These are phyloP conservation scores for Kwoniella shandongensis DNA, from an alignment of 768 basidiomycete species.

Conservation along the genomic window DNA sequence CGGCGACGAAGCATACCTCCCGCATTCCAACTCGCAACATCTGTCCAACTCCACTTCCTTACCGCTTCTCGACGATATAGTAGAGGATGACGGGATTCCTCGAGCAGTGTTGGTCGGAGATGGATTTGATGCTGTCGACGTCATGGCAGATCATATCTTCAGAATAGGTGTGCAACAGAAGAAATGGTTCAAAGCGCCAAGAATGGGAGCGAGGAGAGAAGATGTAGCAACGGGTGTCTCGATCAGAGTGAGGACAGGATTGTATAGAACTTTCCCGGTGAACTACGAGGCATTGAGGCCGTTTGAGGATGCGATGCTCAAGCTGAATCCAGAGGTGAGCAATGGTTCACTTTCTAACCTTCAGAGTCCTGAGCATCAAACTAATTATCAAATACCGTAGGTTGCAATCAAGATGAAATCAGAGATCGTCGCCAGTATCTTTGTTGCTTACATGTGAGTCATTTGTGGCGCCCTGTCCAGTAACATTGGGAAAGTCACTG, in stretches of 20 bases:
- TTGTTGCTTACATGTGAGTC: constrained; percentile 27
- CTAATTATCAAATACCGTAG: too few species aligned
- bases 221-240: constrained; percentile 41
- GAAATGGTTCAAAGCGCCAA: constrained; percentile 47
- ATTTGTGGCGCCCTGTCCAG: constrained; percentile 68
- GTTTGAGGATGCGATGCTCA: constrained; percentile 58
- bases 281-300: constrained; percentile 76
- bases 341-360: background rate
- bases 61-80: constrained; percentile 3
- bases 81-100: constrained; percentile 12
- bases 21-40: constrained; percentile 10
- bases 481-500: too few species aligned
- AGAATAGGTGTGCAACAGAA: constrained; percentile 42
- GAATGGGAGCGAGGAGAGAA: constrained; percentile 28
- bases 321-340: constrained; percentile 75
- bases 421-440: constrained; percentile 48
- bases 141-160: constrained; percentile 51
- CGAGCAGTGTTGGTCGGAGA: constrained; percentile 42
- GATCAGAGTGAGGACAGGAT: constrained; percentile 43
- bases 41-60: constrained; percentile 1
- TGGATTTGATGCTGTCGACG: constrained; percentile 47
- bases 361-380: too few species aligned
- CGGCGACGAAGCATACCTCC: background rate
- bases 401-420: constrained; percentile 72
- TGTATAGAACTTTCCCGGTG: constrained; percentile 73